phyloP scores from a whole-genome alignment of 257 asterid genomes.

The Petrea volubilis region DNA sequence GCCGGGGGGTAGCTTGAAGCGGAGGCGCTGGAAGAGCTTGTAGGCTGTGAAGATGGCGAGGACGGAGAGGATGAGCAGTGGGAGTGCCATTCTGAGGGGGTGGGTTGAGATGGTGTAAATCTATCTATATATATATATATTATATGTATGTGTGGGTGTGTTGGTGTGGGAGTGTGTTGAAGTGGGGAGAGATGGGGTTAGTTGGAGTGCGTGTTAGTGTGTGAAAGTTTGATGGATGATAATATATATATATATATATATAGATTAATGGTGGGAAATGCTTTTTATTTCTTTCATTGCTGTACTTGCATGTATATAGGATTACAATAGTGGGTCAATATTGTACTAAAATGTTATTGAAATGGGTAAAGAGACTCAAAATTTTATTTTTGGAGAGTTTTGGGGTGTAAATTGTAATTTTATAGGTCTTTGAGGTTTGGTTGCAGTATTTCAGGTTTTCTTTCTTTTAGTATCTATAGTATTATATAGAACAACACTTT shows the following conservation, averaged over 20 bases:
- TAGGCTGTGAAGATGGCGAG: slow-evolving; percentile 37
- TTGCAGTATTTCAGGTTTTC: too few relatives aligned
- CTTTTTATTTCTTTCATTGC: too few relatives aligned
- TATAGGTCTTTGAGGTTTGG: too few relatives aligned
- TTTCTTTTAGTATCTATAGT: too few relatives aligned
- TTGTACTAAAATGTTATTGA: too few relatives aligned
- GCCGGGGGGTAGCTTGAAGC: slow-evolving; percentile 48
- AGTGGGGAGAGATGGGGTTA: slow-evolving; percentile 11
- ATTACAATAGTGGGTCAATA: too few relatives aligned
- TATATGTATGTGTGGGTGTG: neutral
- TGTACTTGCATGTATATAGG: too few relatives aligned
- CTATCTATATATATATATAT: neutral
- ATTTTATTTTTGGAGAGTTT: too few relatives aligned
- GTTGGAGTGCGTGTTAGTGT: slow-evolving; percentile 25
- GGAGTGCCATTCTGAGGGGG: slow-evolving; percentile 32
- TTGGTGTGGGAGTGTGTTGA: neutral
- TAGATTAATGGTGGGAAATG: too few relatives aligned
- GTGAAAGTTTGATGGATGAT: slow-evolving; percentile 4
- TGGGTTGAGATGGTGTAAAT: neutral
- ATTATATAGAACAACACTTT: too few relatives aligned
- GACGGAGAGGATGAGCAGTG: slow-evolving; percentile 27
- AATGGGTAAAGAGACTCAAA: too few relatives aligned
- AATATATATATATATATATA: neutral
- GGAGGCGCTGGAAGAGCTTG: slow-evolving; percentile 43
- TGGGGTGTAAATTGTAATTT: too few relatives aligned